These are phyloP conservation scores for Beauveria medogensis DNA, from an alignment of 2,329 filamentous ascomycete genomes.

Conservation along the genomic window DNA sequence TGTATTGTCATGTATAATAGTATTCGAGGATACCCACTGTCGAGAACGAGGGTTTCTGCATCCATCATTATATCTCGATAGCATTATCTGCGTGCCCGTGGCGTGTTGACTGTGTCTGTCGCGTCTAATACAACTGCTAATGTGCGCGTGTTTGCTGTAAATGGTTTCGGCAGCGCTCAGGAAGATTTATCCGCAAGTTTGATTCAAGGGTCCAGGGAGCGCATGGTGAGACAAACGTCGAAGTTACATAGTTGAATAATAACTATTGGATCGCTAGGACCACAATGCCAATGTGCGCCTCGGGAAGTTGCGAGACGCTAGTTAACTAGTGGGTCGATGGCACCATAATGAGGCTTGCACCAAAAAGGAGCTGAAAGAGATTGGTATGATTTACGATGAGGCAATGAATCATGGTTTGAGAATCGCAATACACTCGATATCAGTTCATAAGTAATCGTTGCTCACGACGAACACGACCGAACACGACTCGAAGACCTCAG, in stretches of 20 bases:
- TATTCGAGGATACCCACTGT: not conserved
- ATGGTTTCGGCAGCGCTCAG: not conserved
- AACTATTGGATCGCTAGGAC: too few species aligned
- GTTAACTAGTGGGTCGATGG: conserved; percentile 3
- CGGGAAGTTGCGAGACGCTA: not conserved
- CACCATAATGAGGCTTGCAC: conserved; percentile 8
- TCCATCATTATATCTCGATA: not conserved
- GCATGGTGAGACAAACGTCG: not conserved
- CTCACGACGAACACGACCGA: too few species aligned
- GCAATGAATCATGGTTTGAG: not conserved
- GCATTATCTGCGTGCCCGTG: not conserved
- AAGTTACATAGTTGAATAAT: too few species aligned
- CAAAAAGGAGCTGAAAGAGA: not conserved
- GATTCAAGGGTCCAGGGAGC: not conserved
- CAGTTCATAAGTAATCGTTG: too few species aligned
- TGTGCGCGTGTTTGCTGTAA: not conserved
- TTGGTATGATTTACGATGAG: not conserved
- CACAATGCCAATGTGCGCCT: not conserved
- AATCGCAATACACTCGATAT: too few species aligned
- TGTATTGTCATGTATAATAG: too few species aligned
- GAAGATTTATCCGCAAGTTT: not conserved
- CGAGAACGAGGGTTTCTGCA: not conserved
- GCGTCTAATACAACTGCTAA: not conserved
- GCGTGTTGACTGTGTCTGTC: not conserved
- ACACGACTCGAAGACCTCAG: not conserved